These are phyloP conservation scores for Pleurotus djamor DNA, from an alignment of 768 basidiomycete species.

Conservation along the genomic window DNA sequence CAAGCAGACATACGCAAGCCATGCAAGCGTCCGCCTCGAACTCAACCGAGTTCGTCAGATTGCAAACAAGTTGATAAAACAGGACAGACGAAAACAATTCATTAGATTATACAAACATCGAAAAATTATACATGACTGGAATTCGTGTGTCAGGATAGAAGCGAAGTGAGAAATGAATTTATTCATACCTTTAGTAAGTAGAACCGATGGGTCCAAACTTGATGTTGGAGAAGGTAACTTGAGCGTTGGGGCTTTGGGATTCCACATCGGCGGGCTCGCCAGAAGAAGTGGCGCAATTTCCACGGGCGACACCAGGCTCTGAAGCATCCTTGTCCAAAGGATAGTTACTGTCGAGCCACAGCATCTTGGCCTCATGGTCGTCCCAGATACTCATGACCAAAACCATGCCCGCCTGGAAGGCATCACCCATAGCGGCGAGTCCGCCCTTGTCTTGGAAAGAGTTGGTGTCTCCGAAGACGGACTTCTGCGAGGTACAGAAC, in stretches of 20 bases:
- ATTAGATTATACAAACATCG: neutral
- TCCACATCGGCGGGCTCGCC: constrained; percentile 33
- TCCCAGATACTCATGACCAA: constrained; percentile 35
- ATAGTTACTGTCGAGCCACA: constrained; percentile 35
- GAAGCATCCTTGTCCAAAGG: constrained; percentile 18
- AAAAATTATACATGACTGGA: neutral
- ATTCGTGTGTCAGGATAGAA: neutral
- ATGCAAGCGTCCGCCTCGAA: neutral
- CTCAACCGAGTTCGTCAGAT: neutral
- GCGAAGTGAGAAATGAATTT: neutral
- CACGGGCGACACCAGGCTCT: constrained; percentile 28
- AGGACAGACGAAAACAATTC: neutral
- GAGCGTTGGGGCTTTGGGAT: constrained; percentile 20
- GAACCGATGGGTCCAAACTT: constrained; percentile 36
- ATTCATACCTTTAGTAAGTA: constrained; percentile 17
- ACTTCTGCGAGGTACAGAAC: constrained; percentile 33
- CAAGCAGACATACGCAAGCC: no score
- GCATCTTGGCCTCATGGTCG: constrained; percentile 35
- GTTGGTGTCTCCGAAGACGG: constrained; percentile 31
- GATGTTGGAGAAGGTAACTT: constrained; percentile 38
- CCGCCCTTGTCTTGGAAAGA: constrained; percentile 28
- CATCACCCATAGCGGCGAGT: constrained; percentile 21
- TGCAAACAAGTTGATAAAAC: neutral
- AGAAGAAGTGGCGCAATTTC: constrained; percentile 31
- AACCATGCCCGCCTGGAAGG: constrained; percentile 31